phyloP scores from a whole-genome alignment of 2,329 filamentous ascomycete species.

The Berkeleyomyces rouxiae region DNA sequence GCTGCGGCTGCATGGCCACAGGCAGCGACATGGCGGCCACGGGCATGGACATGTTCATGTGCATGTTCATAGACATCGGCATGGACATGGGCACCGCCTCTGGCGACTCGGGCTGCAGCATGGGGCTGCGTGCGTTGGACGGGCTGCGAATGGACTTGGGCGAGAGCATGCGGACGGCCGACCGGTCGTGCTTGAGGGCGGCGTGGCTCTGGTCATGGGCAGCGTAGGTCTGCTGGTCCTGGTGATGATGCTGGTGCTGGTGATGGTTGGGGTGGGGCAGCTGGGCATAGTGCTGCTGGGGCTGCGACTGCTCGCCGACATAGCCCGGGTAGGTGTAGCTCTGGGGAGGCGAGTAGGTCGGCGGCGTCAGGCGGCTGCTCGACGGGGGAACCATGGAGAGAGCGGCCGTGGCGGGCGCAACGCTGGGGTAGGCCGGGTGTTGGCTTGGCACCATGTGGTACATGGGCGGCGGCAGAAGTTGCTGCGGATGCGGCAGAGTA shows the following conservation, averaged over 20 bases:
- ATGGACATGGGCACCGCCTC: neutral
- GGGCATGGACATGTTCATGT: neutral
- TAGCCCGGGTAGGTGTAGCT: neutral
- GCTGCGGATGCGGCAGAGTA: neutral
- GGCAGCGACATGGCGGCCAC: neutral
- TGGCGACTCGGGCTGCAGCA: neutral
- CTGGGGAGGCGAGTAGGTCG: neutral
- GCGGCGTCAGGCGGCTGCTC: neutral
- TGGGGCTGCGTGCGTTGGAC: neutral
- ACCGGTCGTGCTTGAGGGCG: neutral
- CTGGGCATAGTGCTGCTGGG: neutral
- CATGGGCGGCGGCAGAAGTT: neutral
- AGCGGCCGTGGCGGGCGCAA: neutral
- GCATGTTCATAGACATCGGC: neutral
- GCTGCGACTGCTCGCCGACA: neutral
- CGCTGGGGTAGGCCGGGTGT: neutral
- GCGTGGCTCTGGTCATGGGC: neutral
- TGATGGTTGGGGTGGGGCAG: neutral
- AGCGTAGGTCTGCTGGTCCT: neutral
- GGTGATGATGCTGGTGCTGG: neutral
- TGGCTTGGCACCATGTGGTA: neutral
- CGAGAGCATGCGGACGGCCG: neutral
- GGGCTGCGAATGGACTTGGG: conserved; percentile 4
- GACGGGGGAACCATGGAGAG: neutral
- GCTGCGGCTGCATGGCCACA: neutral